Conservation (phyloP, 306 rosid genomes). For the Heteromeles arbutifolia region DNA sequence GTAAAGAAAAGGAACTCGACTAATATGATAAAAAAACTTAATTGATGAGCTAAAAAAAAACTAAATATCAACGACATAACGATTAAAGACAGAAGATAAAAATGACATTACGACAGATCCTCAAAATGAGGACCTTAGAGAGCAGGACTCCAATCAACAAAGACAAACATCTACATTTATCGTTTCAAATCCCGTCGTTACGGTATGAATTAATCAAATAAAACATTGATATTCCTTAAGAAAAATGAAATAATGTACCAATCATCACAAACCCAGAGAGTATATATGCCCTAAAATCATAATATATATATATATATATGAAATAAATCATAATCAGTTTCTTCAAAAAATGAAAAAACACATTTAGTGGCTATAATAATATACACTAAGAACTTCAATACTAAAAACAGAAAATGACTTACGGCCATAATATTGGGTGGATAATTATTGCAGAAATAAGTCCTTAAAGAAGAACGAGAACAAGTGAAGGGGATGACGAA, state of each 20-base stretch:
- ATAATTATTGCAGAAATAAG: neutral
- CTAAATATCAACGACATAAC: too few species aligned
- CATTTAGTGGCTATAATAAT: neutral
- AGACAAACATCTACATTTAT: neutral
- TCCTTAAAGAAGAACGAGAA: neutral
- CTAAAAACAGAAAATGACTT: neutral
- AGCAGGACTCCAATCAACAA: neutral
- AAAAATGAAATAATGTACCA: neutral
- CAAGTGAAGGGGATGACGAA: neutral
- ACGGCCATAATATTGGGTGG: neutral
- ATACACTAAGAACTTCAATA: neutral
- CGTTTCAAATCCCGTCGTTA: neutral
- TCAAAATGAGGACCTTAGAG: too few species aligned
- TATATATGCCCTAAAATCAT: neutral
- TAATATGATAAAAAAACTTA: too few species aligned
- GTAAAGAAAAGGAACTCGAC: neutral
- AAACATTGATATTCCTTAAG: neutral
- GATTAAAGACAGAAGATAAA: too few species aligned
- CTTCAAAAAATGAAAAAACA: neutral
- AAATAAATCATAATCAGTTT: neutral
- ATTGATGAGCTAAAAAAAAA: too few species aligned
- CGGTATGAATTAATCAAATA: neutral
- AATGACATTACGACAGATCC: too few species aligned
- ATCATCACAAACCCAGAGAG: neutral
- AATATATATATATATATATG: neutral